These are phyloP conservation scores for Scalesia atractyloides DNA, from an alignment of 129 eudicot species.

Conservation along the genomic window DNA sequence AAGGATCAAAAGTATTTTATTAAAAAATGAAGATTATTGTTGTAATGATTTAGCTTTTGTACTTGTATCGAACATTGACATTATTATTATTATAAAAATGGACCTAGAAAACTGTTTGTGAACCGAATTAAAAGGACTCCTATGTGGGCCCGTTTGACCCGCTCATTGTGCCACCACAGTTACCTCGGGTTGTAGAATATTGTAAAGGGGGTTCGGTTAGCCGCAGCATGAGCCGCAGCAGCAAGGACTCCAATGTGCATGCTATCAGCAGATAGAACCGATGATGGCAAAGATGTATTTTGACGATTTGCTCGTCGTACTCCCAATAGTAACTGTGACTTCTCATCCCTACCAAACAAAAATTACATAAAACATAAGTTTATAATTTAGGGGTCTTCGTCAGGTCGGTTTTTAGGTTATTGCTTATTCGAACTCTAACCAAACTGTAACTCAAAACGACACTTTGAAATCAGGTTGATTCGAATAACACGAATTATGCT, in stretches of 20 bases:
- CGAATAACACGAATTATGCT: too few species aligned
- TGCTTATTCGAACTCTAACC: too few species aligned
- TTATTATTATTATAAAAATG: neutral
- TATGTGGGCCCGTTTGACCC: neutral
- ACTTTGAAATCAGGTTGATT: neutral
- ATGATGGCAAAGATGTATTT: conserved; percentile 91
- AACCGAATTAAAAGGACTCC: neutral
- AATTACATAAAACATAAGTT: neutral
- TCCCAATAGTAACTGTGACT: conserved; percentile 85
- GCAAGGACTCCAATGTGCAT: conserved; percentile 99
- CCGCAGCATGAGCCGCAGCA: conserved; percentile 99
- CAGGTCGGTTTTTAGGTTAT: too few species aligned
- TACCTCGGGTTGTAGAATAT: conserved; percentile 97
- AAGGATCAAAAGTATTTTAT: neutral
- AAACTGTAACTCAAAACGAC: too few species aligned
- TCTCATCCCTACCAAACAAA: conserved; percentile 65
- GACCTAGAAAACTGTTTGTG: neutral
- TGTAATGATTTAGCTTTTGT: neutral
- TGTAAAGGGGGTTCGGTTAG: conserved; percentile 82
- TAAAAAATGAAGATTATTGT: neutral
- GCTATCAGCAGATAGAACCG: conserved; percentile 98
- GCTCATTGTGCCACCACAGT: neutral
- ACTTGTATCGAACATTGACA: neutral
- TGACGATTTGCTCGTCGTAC: conserved; percentile 95
- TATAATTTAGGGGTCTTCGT: neutral